These are phyloP conservation scores for Dactylellina leptospora DNA, from an alignment of 2,329 filamentous ascomycete species.

Conservation along the genomic window DNA sequence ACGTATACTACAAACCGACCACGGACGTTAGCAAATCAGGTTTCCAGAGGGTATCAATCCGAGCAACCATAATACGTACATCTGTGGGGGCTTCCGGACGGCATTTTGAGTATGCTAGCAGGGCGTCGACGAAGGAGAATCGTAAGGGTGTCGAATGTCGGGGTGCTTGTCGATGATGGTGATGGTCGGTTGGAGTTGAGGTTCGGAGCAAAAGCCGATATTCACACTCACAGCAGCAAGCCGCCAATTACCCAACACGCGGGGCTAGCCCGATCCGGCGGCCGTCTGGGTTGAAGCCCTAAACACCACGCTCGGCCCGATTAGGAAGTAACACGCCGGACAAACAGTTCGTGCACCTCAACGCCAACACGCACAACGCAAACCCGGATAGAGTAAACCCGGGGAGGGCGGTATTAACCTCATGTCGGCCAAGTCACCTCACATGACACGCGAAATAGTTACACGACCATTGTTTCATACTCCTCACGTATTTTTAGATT, in stretches of 20 bases:
- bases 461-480: conserved; percentile 20
- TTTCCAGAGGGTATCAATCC: not conserved
- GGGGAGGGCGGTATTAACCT: conserved; percentile 4
- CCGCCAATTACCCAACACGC: conserved; percentile 11
- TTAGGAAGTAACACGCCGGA: conserved; percentile 8
- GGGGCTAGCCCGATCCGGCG: conserved; percentile 30
- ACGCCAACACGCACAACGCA: conserved; percentile 46
- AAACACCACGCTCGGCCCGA: conserved; percentile 9
- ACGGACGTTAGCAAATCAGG: conserved; percentile 53
- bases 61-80: conserved; percentile 69
- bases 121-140: conserved; percentile 43
- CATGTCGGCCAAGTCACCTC: conserved; percentile 52
- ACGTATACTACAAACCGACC: conserved; percentile 75
- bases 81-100: conserved; percentile 87
- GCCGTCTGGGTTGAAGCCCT: conserved; percentile 51
- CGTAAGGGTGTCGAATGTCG: conserved; percentile 28
- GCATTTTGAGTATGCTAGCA: conserved; percentile 73
- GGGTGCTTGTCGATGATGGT: conserved; percentile 50
- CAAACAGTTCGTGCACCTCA: conserved; percentile 31
- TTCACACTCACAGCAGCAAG: conserved; percentile 46
- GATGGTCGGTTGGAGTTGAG: conserved; percentile 50
- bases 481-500: conserved; percentile 27
- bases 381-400: not conserved
- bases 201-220: conserved; percentile 52
- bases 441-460: conserved; percentile 24